Conservation (phyloP, 2,329 filamentous ascomycete genomes). For the Fusarium guadeloupense region DNA sequence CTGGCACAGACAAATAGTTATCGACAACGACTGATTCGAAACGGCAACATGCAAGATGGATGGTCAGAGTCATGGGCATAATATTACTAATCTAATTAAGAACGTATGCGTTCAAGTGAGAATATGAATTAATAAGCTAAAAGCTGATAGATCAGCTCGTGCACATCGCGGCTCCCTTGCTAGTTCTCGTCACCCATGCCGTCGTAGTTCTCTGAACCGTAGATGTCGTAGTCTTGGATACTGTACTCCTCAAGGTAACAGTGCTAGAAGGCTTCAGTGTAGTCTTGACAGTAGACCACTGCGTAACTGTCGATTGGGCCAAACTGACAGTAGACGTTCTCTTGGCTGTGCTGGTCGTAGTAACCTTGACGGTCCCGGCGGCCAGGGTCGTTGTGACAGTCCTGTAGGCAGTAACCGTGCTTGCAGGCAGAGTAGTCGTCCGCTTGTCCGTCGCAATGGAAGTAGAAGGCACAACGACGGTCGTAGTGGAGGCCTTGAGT, state of each 20-base stretch:
- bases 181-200: slow-evolving; percentile 24
- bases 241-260: slow-evolving; percentile 19
- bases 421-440: slow-evolving; percentile 32
- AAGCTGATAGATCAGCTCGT: background rate
- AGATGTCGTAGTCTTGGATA: slow-evolving; percentile 28
- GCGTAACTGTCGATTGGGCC: slow-evolving; percentile 10
- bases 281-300: slow-evolving; percentile 38
- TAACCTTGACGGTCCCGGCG: slow-evolving; percentile 22
- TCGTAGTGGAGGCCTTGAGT: slow-evolving; percentile 32
- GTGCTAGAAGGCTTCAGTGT: slow-evolving; percentile 37
- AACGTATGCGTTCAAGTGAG: background rate
- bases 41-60: no score
- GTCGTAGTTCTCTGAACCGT: slow-evolving; percentile 25
- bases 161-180: slow-evolving; percentile 28
- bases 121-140: background rate
- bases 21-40: no score
- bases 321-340: slow-evolving; percentile 17
- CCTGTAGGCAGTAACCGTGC: slow-evolving; percentile 29
- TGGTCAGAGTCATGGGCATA: background rate
- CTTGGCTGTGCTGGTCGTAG: slow-evolving; percentile 22
- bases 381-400: slow-evolving; percentile 15
- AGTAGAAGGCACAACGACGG: slow-evolving; percentile 20
- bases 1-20: no score
- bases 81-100: background rate
- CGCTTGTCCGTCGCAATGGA: slow-evolving; percentile 25